phyloP scores from a whole-genome alignment of 202 grass and related monocot species.

The Brachypodium distachyon region DNA sequence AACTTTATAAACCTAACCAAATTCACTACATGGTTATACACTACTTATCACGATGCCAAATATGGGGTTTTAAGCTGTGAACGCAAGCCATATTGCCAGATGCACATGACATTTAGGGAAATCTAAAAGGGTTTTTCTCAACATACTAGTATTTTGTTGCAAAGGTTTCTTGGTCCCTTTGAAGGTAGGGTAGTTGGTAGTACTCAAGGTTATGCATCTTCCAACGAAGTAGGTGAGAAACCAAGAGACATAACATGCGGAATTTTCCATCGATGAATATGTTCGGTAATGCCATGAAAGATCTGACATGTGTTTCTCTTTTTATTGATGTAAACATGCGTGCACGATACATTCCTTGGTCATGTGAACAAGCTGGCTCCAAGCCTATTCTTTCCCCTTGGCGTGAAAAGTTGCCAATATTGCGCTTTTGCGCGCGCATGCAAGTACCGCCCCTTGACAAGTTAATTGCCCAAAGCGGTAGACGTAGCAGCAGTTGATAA shows the following conservation, averaged over 20 bases:
- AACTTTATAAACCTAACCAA: no score
- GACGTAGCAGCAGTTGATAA: neutral
- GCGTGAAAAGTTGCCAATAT: neutral
- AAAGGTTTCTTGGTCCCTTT: neutral
- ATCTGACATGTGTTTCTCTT: neutral
- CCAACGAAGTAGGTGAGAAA: neutral
- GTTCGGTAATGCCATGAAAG: neutral
- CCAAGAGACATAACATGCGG: slow-evolving; percentile 4
- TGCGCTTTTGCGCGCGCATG: neutral
- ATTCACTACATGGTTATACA: no score
- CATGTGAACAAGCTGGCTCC: neutral
- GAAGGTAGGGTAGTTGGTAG: neutral
- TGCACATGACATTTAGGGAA: neutral
- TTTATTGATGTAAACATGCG: neutral
- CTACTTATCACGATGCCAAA: no score
- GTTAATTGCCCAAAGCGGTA: neutral
- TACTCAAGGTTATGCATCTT: neutral
- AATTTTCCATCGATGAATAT: neutral
- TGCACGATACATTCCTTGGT: neutral
- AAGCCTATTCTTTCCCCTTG: neutral
- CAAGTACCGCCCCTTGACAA: neutral
- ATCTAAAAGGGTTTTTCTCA: slow-evolving; percentile 5
- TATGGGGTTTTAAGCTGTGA: slow-evolving; percentile 11
- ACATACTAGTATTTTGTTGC: neutral
- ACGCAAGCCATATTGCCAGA: neutral